Conservation (phyloP, 768 basidiomycete species). For the Pulveroboletus sp. region DNA sequence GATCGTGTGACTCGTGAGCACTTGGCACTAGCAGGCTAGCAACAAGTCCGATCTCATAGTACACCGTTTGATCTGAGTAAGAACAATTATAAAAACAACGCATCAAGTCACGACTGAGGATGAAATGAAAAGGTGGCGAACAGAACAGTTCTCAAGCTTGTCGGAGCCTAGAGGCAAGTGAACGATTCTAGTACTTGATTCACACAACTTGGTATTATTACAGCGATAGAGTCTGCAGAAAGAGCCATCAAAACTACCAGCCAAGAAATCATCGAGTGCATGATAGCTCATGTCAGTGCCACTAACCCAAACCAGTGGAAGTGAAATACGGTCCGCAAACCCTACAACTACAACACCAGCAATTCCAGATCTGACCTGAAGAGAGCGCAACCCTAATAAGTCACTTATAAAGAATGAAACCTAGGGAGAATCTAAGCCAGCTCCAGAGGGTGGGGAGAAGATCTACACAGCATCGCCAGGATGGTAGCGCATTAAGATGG, state of each 20-base stretch:
- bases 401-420: conserved; percentile 14
- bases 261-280: conserved; percentile 9
- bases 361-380: conserved; percentile 12
- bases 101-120: too few relatives aligned
- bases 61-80: too few relatives aligned
- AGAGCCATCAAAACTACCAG: conserved; percentile 10
- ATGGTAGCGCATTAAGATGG: conserved; percentile 17
- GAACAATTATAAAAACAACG: too few relatives aligned
- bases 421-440: conserved; percentile 8
- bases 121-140: too few relatives aligned
- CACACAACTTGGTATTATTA: conserved; percentile 4
- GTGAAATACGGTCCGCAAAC: conserved; percentile 1
- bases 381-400: conserved; percentile 6
- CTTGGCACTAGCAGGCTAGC: too few relatives aligned
- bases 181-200: too few relatives aligned
- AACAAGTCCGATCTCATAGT: too few relatives aligned
- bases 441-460: conserved; percentile 3
- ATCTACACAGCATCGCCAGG: conserved; percentile 22
- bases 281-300: conserved; percentile 4
- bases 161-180: too few relatives aligned
- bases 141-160: too few relatives aligned
- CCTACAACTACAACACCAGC: conserved; percentile 7
- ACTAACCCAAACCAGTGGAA: conserved; percentile 16
- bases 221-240: conserved; percentile 2
- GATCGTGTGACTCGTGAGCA: too few relatives aligned